Evolutionary conservation across 1,139 yeast species (phyloP), one percentile per base, ranked within the genome.

Genomic region (Zygosaccharomyces pseudobailii): DNA sequence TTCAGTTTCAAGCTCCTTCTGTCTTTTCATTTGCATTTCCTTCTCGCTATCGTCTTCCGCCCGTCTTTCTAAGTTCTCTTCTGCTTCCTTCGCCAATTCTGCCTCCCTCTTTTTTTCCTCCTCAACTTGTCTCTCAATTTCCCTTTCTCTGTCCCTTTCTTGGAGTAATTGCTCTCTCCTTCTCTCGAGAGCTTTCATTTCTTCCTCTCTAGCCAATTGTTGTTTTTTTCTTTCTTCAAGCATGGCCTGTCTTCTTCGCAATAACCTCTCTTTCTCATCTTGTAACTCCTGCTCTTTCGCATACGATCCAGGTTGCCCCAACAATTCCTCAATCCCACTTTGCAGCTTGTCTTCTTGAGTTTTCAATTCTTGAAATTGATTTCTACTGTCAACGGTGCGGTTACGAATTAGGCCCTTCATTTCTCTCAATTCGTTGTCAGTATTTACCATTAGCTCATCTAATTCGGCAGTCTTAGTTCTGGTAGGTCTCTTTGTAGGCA

Each of bases 351-450:
- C 36, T n/a, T 35, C 40, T 36, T 40, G 27, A 30, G 21, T 37
- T 13, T 20, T 27, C 24, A 38, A 28, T 24, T 28, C 34, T 13
- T 38, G 36, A 17, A 27, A 35, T 5, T 42, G 37, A 31, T 23
- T 38, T 9, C 23, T 27, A 23, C 34, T 38, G 23, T 38, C 41
- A 27, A 9, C 10, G 10, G 33, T 28, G 7, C 34, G 55, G 33
- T 44, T 49, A n/a, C 40, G 33, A 6, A 54, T 43, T 40, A 56
- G 28, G 8, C 43, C 30, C 34, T 56, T 54, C 51, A 57, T 55
- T 36, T 59, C 60, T 28, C 50, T 46, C 30, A 57, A 44, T 41
- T 57, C 57, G 10, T 53, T 48, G 39, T 48, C 50, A 1, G 62
- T 54, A 39, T 49, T 46, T 10, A 50, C 42, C 17, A 56, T 50